A percentile compares a stretch with the other conserved stretches of the same genome.
phyloP scores from a whole-genome alignment of 192 early-diverging fungal species.

The Dissophora globulifera region DNA sequence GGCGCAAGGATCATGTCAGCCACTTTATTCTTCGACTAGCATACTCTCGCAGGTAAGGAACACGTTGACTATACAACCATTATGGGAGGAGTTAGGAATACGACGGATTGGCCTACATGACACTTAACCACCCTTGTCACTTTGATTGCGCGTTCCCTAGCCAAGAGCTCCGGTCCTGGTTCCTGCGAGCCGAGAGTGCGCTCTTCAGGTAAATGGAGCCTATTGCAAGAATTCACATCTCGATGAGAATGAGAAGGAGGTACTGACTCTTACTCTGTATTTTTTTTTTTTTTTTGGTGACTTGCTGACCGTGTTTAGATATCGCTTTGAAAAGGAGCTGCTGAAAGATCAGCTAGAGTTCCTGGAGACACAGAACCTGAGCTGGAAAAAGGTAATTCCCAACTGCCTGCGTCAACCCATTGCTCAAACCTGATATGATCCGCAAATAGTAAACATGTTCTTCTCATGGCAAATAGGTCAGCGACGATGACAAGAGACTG shows the following conservation, averaged over 20 bases:
- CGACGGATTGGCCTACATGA: no score
- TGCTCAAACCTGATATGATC: no score
- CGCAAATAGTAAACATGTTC: no score
- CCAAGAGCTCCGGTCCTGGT: constrained; percentile 80
- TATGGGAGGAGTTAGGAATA: no score
- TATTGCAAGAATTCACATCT: no score
- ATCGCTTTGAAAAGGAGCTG: constrained; percentile 57
- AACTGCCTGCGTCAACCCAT: background rate
- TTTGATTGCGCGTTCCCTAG: constrained; percentile 39
- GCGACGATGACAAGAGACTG: constrained; percentile 35
- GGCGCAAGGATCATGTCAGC: constrained; percentile 83
- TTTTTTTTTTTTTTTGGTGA: no score
- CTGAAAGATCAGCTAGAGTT: constrained; percentile 64
- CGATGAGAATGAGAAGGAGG: no score
- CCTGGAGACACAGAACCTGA: constrained; percentile 58
- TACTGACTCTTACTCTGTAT: background rate
- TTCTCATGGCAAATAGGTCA: constrained; percentile 26
- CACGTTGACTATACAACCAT: no score
- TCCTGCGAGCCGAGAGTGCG: constrained; percentile 74
- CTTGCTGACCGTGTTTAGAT: no score
- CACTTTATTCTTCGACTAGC: constrained; percentile 87
- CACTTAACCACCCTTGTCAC: no score
- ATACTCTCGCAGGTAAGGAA: constrained; percentile 64
- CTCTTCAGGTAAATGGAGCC: constrained; percentile 67
- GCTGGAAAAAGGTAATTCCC: constrained; percentile 58